Evolutionary conservation across 1,284 basidiomycete species (phyloP), one percentile per base, ranked within the genome.

Genomic region (Heterobasidion occidentale): DNA sequence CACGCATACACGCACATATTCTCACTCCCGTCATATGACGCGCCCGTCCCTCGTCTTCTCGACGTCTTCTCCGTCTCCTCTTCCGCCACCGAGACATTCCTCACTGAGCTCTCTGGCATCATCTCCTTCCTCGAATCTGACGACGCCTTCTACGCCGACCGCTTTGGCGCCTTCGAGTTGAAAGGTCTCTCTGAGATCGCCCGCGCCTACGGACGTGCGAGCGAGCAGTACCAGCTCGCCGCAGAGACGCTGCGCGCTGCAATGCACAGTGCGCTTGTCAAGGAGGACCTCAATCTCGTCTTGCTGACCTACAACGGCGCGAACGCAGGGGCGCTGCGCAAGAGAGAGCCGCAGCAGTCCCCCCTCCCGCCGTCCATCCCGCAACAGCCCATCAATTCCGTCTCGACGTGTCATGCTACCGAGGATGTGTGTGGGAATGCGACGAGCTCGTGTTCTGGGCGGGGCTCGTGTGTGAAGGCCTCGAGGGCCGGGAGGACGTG

Each of bases 381-480:
- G 6, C 76, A 79, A 60, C 73, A 79, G 64, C 81, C 84, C 8
- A 77, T 85, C 56, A 77, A 78, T 53, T 77, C 78, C 35, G 68
- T 84, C 36, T 81, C 84, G n/a, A 80, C 81, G 6, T 92, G 90
- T 71, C 84, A 81, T 65, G 63, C 71, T 0, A 77, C 77, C 34
- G 68, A 70, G 19, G 75, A 81, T 19, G 69, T 74, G 0, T 92
- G 90, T 67, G 72, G 66, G 17, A 81, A 85, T 62, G 72, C 73
- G 46, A 92, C 90, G 5, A 74, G 73, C 51, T 65, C 73, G 17
- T 92, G 90, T 68, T 87, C 84, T 9, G 86, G 86, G 3, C 77
- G 81, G 51, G 90, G 90, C 0, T 64, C 78, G 59, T 92, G 90
- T 62, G 74, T 80, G 14, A 68, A 75, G 53, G 80, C 78, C 34